Conservation (phyloP, 352 stramenopile genomes). For the Plasmopara muralis region DNA sequence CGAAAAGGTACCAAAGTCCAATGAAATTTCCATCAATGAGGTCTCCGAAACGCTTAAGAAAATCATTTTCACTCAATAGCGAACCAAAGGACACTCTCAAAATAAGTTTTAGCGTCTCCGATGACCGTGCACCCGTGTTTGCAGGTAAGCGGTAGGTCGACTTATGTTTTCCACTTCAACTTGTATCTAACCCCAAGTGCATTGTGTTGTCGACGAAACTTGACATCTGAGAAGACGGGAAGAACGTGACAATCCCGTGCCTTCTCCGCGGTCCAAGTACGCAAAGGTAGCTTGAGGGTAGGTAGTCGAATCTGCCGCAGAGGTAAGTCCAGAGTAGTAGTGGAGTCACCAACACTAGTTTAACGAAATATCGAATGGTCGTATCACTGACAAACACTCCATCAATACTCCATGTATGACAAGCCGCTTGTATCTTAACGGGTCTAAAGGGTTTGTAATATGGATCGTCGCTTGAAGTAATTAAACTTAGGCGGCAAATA, state of each 20-base stretch:
- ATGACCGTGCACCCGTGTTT: slow-evolving; percentile 6
- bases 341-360: background rate
- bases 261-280: background rate
- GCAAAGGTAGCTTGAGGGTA: too few relatives aligned
- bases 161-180: slow-evolving; percentile 1
- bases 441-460: background rate
- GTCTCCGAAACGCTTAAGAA: slow-evolving; percentile 1
- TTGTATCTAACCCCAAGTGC: slow-evolving; percentile 1
- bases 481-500: background rate
- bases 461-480: background rate
- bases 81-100: slow-evolving; percentile 5
- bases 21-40: background rate
- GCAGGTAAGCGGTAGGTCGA: background rate
- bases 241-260: background rate
- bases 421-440: background rate
- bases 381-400: background rate
- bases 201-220: slow-evolving; percentile 1
- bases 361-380: slow-evolving; percentile 3
- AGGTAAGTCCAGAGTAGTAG: background rate
- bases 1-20: slow-evolving; percentile 5
- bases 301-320: background rate
- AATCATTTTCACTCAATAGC: slow-evolving; percentile 1
- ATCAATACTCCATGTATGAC: slow-evolving; percentile 3
- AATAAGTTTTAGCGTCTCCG: slow-evolving; percentile 11
- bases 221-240: background rate